Conservation (phyloP, 805 yeast genomes). For the Kuraishia molischiana region DNA sequence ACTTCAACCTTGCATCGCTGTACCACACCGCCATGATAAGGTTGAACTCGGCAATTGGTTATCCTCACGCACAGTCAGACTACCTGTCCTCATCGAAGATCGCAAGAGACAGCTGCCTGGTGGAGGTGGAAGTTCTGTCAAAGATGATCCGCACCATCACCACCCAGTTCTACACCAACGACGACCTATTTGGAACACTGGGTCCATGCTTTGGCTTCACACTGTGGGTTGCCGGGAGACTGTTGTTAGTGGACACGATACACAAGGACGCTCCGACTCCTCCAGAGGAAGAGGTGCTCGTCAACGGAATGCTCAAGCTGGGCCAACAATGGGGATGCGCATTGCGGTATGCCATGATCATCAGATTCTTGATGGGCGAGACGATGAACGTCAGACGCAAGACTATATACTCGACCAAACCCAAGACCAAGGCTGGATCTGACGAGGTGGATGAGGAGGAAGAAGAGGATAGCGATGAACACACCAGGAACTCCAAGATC, state of each 20-base stretch:
- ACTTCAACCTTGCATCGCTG: constrained; percentile 6
- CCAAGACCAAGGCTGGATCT: not conserved
- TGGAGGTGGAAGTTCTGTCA: constrained; percentile 4
- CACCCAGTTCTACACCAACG: not conserved
- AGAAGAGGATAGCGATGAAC: constrained; percentile 9
- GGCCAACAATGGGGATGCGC: constrained; percentile 17
- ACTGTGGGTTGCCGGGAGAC: constrained; percentile 22
- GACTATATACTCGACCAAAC: constrained; percentile 2
- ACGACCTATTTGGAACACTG: constrained; percentile 2
- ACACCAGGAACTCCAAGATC: constrained; percentile 20
- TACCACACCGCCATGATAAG: constrained; percentile 14
- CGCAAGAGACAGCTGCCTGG: constrained; percentile 10
- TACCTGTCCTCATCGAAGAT: constrained; percentile 11
- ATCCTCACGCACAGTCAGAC: constrained; percentile 14
- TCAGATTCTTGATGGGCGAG: constrained; percentile 14
- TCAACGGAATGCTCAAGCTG: constrained; percentile 9
- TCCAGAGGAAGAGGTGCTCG: constrained; percentile 6
- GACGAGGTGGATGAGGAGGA: constrained; percentile 15
- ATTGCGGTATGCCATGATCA: constrained; percentile 14
- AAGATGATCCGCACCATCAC: constrained; percentile 7
- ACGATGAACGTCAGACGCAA: constrained; percentile 8
- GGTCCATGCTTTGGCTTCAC: constrained; percentile 23
- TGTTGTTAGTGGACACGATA: constrained; percentile 19
- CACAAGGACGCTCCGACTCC: constrained; percentile 7
- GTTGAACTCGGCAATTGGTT: constrained; percentile 15